Conservation (phyloP, 768 basidiomycete genomes). For the Termitomyces sp. region DNA sequence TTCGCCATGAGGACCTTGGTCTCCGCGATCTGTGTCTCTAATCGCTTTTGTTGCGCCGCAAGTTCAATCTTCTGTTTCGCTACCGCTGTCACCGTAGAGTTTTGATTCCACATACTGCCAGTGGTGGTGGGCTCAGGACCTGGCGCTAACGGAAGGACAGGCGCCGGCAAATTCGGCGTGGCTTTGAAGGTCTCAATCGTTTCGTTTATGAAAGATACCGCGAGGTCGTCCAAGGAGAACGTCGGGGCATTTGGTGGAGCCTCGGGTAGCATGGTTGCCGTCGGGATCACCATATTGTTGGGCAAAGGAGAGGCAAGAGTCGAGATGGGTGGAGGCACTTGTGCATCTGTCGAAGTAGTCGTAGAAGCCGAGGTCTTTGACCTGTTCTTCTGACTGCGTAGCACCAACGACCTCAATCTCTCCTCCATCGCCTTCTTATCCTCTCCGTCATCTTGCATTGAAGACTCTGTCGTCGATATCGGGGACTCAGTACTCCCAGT, state of each 20-base stretch:
- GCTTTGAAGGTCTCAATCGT: conserved; percentile 42
- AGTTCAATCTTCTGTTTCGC: conserved; percentile 23
- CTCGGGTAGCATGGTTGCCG: not conserved
- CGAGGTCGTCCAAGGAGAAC: conserved; percentile 46
- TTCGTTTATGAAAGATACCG: conserved; percentile 52
- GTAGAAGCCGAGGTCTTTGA: conserved; percentile 1
- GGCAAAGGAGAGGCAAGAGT: not conserved
- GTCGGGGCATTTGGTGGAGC: not conserved
- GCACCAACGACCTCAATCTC: conserved; percentile 29
- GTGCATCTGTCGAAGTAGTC: conserved; percentile 3
- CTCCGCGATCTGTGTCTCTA: conserved; percentile 48
- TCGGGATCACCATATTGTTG: no score
- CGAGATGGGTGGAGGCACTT: conserved; percentile 1
- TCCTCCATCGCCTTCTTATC: conserved; percentile 37
- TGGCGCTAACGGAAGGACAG: not conserved
- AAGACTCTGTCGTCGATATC: not conserved
- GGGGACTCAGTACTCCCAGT: not conserved
- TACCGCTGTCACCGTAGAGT: not conserved
- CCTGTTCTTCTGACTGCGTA: conserved; percentile 31
- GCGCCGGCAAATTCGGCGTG: conserved; percentile 10
- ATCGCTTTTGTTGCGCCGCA: conserved; percentile 39
- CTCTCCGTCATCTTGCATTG: not conserved
- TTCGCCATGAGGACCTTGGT: conserved; percentile 45
- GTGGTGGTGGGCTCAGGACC: not conserved
- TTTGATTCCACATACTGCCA: not conserved